Evolutionary conservation across 257 asterid species (phyloP), one percentile per base, ranked within the genome.

Genomic region (Handroanthus guayacan): DNA sequence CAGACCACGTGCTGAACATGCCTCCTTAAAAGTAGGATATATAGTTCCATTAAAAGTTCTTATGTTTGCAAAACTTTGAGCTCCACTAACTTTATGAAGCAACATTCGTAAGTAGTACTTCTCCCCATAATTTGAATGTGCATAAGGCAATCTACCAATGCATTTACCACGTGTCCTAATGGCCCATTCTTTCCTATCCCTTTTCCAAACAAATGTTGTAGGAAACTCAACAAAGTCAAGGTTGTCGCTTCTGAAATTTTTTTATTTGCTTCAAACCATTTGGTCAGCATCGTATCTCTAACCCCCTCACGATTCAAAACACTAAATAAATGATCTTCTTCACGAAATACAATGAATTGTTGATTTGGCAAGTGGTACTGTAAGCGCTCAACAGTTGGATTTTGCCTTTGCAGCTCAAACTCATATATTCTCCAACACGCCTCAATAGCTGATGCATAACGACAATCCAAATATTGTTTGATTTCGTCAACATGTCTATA

Each of bases 251-350:
- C 57, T 1, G 0, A 10, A 10, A 52, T 4, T 13, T 11, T 64
- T 18, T 7, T 14, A 14, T 75, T 65, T 48, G 31, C 25, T 11
- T 75, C 80, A 39, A 75, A 64, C 67, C 75, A 67, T 11, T 41
- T 39, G 0, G 51, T 66, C 13, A 67, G 25, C 62, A 76, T 76
- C 12, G 75, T 76, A 25, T 67, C 50, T n/a, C 10, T 50, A 20
- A 25, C 31, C 1, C 5, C 36, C n/a, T 62, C 51, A 45, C 20
- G 60, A 43, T 55, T 17, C 1, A 76, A 2, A 16, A 76, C 38
- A 44, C 20, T 8, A 1, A 12, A 20, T 5, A 76, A 10, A 57
- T 68, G 3, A 67, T 76, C 47, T 0, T 76, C 31, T 20, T 75
- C 74, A 52, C 16, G 36, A 20, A 75, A 50, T 4, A 48, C 3